Conservation (phyloP, 495 filamentous ascomycete species). For the Emericellopsis terricola region DNA sequence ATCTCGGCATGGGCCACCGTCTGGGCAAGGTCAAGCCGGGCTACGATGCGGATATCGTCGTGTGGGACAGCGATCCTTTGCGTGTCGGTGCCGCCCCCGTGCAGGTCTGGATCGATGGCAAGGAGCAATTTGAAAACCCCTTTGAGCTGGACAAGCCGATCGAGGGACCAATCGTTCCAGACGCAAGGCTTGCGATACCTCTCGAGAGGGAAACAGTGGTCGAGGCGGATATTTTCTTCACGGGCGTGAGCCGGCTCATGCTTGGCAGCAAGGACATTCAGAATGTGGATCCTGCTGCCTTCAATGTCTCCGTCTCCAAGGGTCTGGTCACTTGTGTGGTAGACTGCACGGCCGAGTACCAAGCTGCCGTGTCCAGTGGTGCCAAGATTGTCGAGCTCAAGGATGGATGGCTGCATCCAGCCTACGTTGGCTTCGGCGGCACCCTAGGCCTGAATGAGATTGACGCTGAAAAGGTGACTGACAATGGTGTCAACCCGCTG, state of each 20-base stretch:
- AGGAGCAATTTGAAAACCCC: conserved; percentile 25
- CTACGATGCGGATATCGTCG: conserved; percentile 46
- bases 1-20: conserved; percentile 36
- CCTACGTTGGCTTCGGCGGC: conserved; percentile 34
- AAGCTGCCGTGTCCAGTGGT: conserved; percentile 10
- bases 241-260: conserved; percentile 25
- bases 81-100: conserved; percentile 39
- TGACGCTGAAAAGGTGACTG: conserved; percentile 27
- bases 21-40: conserved; percentile 43
- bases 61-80: conserved; percentile 49
- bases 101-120: conserved; percentile 50
- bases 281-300: conserved; percentile 4
- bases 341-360: conserved; percentile 17
- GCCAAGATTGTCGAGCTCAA: conserved; percentile 23
- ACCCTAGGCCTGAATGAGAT: conserved; percentile 39
- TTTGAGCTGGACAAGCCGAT: conserved; percentile 21
- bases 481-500: conserved; percentile 18
- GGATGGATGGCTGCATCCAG: conserved; percentile 36
- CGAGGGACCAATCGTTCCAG: conserved; percentile 8
- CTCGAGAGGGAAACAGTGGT: conserved; percentile 17
- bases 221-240: conserved; percentile 24
- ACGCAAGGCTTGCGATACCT: conserved; percentile 11
- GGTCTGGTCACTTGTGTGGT: conserved; percentile 33
- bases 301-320: conserved; percentile 21
- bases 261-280: conserved; percentile 5